Evolutionary conservation across 805 yeast genomes (phyloP).

Genomic region (Wickerhamiella occidentalis): DNA sequence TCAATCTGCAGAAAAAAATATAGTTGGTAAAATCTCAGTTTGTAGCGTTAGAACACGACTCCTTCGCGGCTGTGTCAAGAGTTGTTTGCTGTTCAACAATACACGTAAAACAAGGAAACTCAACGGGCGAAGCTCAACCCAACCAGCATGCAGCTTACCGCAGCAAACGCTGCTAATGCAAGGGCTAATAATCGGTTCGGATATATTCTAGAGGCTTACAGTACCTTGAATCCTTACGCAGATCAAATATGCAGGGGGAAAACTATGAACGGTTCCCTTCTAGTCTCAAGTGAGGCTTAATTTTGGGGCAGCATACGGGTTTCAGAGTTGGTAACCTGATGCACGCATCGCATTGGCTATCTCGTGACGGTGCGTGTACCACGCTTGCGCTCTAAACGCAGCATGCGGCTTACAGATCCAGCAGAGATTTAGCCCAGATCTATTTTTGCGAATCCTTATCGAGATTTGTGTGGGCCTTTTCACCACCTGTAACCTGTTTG

Average conservation of each 20-base stretch:
- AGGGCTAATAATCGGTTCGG: too few species aligned
- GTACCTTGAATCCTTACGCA: neutral
- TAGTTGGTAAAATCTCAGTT: neutral
- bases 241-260: neutral
- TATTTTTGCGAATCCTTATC: neutral
- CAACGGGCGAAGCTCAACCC: neutral
- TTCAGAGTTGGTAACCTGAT: neutral
- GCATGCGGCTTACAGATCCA: neutral
- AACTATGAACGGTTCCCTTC: too few species aligned
- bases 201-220: neutral
- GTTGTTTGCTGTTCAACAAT: too few species aligned
- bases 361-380: neutral
- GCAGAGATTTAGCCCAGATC: neutral
- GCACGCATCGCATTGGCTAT: neutral
- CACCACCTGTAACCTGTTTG: too few species aligned
- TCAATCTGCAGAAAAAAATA: neutral
- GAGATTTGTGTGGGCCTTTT: too few species aligned
- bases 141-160: neutral
- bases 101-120: neutral
- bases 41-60: too few species aligned
- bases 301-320: neutral
- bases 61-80: too few species aligned
- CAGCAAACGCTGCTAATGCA: neutral
- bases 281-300: too few species aligned
- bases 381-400: neutral